Evolutionary conservation across 495 filamentous ascomycete genomes (phyloP).

Genomic region (Aspergillus diversus): DNA sequence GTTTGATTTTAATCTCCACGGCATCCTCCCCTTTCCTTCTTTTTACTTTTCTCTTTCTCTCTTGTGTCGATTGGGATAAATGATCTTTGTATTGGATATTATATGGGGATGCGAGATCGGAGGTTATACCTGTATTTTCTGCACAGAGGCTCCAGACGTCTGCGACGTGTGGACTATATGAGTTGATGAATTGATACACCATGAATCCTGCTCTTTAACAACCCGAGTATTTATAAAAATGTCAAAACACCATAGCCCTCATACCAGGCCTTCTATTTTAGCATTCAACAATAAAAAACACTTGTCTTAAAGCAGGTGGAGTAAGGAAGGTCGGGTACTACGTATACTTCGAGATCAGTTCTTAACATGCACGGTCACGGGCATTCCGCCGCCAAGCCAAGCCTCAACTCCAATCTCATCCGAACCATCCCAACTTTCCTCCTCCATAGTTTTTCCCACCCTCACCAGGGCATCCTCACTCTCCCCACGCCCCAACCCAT

Average conservation of each 20-base stretch:
- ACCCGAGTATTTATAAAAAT: neutral
- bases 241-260: neutral
- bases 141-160: constrained; percentile 30
- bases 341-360: neutral
- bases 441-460: neutral
- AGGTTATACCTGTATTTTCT: constrained; percentile 27
- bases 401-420: constrained; percentile 23
- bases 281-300: too few species aligned
- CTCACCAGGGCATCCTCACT: neutral
- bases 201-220: constrained; percentile 16
- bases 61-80: constrained; percentile 20
- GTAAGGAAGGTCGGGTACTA: neutral
- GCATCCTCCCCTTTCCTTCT: constrained; percentile 3
- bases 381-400: constrained; percentile 20
- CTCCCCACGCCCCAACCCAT: constrained; percentile 16
- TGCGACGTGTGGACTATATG: constrained; percentile 34
- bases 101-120: constrained; percentile 20
- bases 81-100: constrained; percentile 28
- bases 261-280: too few species aligned
- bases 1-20: constrained; percentile 11
- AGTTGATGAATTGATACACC: constrained; percentile 39
- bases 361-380: constrained; percentile 1
- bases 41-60: constrained; percentile 10
- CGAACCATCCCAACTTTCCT: constrained; percentile 3
- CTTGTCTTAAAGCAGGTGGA: too few species aligned